Conservation (phyloP, 257 asterid species). For the Galeopsis tetrahit region DNA sequence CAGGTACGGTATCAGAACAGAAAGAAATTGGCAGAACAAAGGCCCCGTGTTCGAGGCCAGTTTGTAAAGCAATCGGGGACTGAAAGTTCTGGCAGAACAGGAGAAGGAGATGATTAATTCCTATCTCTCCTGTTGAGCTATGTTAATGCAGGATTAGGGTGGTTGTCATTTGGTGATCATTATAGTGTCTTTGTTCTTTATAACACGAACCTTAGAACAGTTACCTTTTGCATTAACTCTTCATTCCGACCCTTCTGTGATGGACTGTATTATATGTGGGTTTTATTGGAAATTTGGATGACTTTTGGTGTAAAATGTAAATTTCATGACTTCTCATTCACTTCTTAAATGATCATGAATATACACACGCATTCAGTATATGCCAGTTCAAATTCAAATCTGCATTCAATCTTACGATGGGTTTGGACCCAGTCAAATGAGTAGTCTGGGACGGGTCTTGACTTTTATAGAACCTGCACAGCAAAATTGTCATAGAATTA, state of each 20-base stretch:
- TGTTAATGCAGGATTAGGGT: constrained; percentile 28
- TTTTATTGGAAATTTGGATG: constrained; percentile 6
- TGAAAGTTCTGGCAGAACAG: constrained; percentile 49
- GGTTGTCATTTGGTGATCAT: constrained; percentile 31
- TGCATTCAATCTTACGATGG: too few species aligned
- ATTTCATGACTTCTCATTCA: neutral
- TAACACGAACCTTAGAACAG: constrained; percentile 14
- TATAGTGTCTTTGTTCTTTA: constrained; percentile 1
- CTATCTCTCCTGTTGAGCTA: constrained; percentile 12
- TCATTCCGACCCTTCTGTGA: constrained; percentile 6
- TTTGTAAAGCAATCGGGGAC: constrained; percentile 54
- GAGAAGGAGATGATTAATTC: constrained; percentile 53
- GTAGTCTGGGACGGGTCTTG: too few species aligned
- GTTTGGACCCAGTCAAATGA: too few species aligned
- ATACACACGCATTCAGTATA: too few species aligned
- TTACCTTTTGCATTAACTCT: constrained; percentile 28
- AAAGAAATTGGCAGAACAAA: constrained; percentile 68
- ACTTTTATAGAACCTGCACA: too few species aligned
- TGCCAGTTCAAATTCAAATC: too few species aligned
- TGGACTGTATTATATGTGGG: constrained; percentile 11
- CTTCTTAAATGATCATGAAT: neutral
- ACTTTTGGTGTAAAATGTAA: neutral
- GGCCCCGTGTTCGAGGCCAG: constrained; percentile 69
- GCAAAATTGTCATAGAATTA: too few species aligned
- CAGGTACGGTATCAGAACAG: constrained; percentile 64